Evolutionary conservation across 140 eudicot species (phyloP).

Genomic region (Artemisia princeps): DNA sequence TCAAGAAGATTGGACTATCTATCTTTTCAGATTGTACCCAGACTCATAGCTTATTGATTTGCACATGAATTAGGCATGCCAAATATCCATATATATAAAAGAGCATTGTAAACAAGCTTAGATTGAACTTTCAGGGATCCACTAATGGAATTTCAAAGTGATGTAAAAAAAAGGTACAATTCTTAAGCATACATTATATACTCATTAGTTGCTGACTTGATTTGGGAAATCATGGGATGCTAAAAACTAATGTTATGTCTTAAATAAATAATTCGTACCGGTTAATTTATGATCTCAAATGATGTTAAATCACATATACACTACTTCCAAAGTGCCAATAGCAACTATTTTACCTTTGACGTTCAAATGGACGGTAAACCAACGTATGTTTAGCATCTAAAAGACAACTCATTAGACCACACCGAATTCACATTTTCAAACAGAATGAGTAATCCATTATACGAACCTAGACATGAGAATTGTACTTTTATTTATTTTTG

Average conservation of each 20-base stretch:
- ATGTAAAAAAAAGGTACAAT: too few species aligned
- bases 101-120: neutral
- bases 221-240: neutral
- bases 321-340: neutral
- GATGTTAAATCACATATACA: conserved; percentile 1
- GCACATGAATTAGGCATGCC: neutral
- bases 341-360: neutral
- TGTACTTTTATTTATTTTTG: too few species aligned
- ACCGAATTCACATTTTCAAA: neutral
- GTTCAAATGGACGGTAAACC: neutral
- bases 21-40: neutral
- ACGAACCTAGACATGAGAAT: too few species aligned
- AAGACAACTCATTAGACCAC: neutral
- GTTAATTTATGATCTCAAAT: neutral
- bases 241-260: neutral
- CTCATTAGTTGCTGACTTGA: neutral
- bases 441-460: too few species aligned
- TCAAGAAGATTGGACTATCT: neutral
- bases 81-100: neutral
- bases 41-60: neutral
- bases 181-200: neutral
- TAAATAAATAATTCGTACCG: neutral
- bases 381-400: neutral
- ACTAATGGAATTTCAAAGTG: conserved; percentile 2
- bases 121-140: neutral